Base-by-base conservation (phyloP, 805 yeast species). In the Yarrowia yakushimensis region DNA sequence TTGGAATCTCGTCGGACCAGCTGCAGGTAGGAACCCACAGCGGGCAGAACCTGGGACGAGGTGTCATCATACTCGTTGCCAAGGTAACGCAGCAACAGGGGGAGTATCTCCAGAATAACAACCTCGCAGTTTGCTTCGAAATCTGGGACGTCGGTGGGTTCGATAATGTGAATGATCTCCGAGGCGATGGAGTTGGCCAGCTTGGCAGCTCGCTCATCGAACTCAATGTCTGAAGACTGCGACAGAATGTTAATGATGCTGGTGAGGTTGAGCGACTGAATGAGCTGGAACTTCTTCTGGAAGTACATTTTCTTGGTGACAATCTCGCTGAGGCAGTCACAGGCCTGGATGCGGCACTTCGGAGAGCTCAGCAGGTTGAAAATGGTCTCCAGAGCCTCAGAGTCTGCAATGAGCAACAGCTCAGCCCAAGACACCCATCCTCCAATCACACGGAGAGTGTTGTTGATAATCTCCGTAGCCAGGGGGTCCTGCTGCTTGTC, bases 351-450 rank as follows among this genome's bases (percentile, higher is more conserved):
- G 64, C 86, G 82, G 31, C 72, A 68, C 59, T 83, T 82, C 22
- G 73, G 74, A 63, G 72, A 74, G 61, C 78, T 79, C 66, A 90
- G 77, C 69, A 81, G 85, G 64, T 80, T 81, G 69, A 84, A 86
- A 50, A 90, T 80, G 36, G 82, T 70, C 27, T 78, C 74, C 68
- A 89, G 76, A 67, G 82, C 85, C 22, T 82, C 82, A 33, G 81
- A 79, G 55, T 83, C 83, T 30, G 91, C 79, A 62, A 93, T 83
- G 67, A 90, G 77, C 62, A 85, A 78, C 65, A 92, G 85, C 71
- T 90, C 96, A 72, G 92, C 90, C 99, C 99, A 94, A 23, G 92
- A 85, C 23, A 91, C 88, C 81, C 88, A 94, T 12, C 84, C 84
- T 11, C 97, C 97, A 63, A 94, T 83, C 62, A 85, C 85, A 60